phyloP scores from a whole-genome alignment of 495 filamentous ascomycete species.

The Pyrenopolyporus hunteri region DNA sequence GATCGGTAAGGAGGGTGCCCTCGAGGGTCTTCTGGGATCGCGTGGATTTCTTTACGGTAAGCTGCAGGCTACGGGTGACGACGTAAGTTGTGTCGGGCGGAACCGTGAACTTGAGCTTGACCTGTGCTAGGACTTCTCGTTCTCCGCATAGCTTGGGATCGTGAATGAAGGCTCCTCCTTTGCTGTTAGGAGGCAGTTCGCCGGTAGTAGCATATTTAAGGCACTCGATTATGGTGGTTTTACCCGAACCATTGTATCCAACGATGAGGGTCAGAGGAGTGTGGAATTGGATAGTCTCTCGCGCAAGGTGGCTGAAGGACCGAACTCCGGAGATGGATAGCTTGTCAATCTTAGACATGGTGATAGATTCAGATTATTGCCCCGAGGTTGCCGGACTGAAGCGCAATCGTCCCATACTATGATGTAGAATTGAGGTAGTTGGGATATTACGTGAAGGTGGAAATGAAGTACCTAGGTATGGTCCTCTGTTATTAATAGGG shows the following conservation, averaged over 20 bases:
- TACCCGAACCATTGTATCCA: slow-evolving; percentile 95
- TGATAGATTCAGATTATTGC: slow-evolving; percentile 35
- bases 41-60: slow-evolving; percentile 82
- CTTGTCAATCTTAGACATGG: slow-evolving; percentile 81
- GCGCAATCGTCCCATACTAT: slow-evolving; percentile 17
- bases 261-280: slow-evolving; percentile 94
- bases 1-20: slow-evolving; percentile 71
- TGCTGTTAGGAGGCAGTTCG: slow-evolving; percentile 90
- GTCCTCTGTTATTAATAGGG: no score
- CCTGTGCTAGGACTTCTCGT: slow-evolving; percentile 88
- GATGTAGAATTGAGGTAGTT: slow-evolving; percentile 10
- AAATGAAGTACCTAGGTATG: neutral
- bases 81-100: slow-evolving; percentile 79
- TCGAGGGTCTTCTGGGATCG: slow-evolving; percentile 80
- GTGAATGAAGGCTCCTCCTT: slow-evolving; percentile 93
- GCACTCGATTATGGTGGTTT: slow-evolving; percentile 99
- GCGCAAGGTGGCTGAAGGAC: slow-evolving; percentile 80
- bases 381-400: slow-evolving; percentile 7
- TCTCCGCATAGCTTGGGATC: slow-evolving; percentile 92
- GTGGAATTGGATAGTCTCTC: slow-evolving; percentile 86
- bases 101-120: slow-evolving; percentile 84
- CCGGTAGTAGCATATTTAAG: slow-evolving; percentile 98
- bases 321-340: slow-evolving; percentile 87
- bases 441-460: slow-evolving; percentile 1
- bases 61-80: slow-evolving; percentile 78